Percentiles rank a stretch among this genome's conserved stretches.
Conservation (phyloP, 805 yeast genomes). For the Tetrapisispora nanseiensis region DNA sequence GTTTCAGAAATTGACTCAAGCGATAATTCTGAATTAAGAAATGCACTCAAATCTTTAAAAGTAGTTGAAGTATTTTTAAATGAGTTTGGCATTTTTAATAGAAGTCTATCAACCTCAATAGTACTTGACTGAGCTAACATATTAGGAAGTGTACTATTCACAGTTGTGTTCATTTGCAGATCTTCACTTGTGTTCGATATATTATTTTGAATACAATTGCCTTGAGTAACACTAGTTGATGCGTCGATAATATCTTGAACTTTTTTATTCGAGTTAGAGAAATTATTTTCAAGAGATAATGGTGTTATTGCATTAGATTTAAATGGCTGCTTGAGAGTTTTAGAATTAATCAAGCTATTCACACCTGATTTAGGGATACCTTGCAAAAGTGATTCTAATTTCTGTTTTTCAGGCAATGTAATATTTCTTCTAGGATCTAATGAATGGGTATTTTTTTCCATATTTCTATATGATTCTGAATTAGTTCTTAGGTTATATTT, state of each 20-base stretch:
- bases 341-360: neutral
- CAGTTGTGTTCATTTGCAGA: neutral
- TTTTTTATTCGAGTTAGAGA: neutral
- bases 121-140: constrained; percentile 25
- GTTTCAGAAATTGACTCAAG: neutral
- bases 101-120: constrained; percentile 8
- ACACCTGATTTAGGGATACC: neutral
- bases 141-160: constrained; percentile 10
- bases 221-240: neutral
- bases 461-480: constrained; percentile 10
- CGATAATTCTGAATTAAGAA: constrained; percentile 9
- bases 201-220: too few relatives aligned
- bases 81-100: constrained; percentile 18
- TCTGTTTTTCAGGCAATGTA: constrained; percentile 20
- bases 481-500: constrained; percentile 6
- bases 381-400: constrained; percentile 12
- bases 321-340: neutral
- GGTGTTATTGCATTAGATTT: neutral
- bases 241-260: neutral
- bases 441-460: constrained; percentile 6
- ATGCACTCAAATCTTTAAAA: constrained; percentile 20
- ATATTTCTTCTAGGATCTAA: constrained; percentile 27
- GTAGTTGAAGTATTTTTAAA: constrained; percentile 20
- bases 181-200: neutral
- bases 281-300: too few relatives aligned